Percentiles rank a stretch among this genome's conserved stretches.
These are phyloP conservation scores for Mucor saturninus DNA, from an alignment of 371 early-diverging fungal species.

Conservation along the genomic window DNA sequence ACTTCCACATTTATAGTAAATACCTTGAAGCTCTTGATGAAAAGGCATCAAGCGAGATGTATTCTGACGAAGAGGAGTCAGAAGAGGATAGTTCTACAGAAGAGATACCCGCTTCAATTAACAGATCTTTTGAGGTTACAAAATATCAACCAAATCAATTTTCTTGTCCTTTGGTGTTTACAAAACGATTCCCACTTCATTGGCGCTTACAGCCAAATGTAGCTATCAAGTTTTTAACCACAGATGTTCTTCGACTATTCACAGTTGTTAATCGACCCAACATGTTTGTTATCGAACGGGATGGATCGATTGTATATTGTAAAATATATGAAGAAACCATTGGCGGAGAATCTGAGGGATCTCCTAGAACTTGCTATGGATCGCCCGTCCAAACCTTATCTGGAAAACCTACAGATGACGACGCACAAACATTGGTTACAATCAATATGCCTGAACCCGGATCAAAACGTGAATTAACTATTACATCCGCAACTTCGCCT, in stretches of 20 bases:
- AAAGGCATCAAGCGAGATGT: slow-evolving; percentile 26
- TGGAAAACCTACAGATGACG: slow-evolving; percentile 18
- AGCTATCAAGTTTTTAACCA: slow-evolving; percentile 66
- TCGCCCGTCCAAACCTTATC: slow-evolving; percentile 16
- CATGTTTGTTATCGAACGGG: slow-evolving; percentile 73
- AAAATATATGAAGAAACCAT: slow-evolving; percentile 43
- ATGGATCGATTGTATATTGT: slow-evolving; percentile 57
- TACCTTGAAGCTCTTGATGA: slow-evolving; percentile 61
- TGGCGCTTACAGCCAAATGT: slow-evolving; percentile 74
- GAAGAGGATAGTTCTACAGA: slow-evolving; percentile 46
- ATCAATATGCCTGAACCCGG: slow-evolving; percentile 1
- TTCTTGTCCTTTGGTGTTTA: slow-evolving; percentile 71
- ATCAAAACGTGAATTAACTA: slow-evolving; percentile 20
- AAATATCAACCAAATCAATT: slow-evolving; percentile 69
- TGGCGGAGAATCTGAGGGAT: slow-evolving; percentile 4
- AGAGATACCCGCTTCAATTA: slow-evolving; percentile 17
- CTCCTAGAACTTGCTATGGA: slow-evolving; percentile 17
- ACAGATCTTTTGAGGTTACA: neutral
- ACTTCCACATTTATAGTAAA: slow-evolving; percentile 43
- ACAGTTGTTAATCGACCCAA: slow-evolving; percentile 74
- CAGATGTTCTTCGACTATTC: slow-evolving; percentile 62
- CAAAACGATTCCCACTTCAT: slow-evolving; percentile 72
- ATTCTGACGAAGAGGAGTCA: slow-evolving; percentile 42
- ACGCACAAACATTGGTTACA: slow-evolving; percentile 12
- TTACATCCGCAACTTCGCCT: slow-evolving; percentile 20